Percentiles rank a stretch among this genome's conserved stretches.
phyloP scores from a whole-genome alignment of 2,329 filamentous ascomycete species.

The Monosporascus sp. region DNA sequence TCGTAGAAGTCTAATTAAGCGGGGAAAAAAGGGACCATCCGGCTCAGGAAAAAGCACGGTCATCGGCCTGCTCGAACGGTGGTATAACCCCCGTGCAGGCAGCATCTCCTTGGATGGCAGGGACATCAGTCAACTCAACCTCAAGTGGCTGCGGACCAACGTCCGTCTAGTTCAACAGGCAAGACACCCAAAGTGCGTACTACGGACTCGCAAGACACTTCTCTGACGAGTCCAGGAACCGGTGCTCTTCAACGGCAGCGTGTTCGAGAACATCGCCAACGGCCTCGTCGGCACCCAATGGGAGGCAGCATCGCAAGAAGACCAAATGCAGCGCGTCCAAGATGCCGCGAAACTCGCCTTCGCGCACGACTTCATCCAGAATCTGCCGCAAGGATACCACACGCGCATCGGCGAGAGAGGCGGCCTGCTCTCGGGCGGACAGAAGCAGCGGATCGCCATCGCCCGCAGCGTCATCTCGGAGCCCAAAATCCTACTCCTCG shows the following conservation, averaged over 20 bases:
- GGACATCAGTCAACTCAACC: conserved; percentile 28
- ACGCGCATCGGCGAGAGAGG: conserved; percentile 46
- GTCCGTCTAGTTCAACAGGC: conserved; percentile 33
- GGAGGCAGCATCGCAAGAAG: conserved; percentile 33
- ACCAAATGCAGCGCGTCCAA: conserved; percentile 38
- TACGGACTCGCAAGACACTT: too few species aligned
- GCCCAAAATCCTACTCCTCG: conserved; percentile 57
- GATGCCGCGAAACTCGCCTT: conserved; percentile 44
- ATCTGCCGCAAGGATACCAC: conserved; percentile 46
- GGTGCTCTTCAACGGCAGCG: conserved; percentile 38
- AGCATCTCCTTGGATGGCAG: conserved; percentile 32
- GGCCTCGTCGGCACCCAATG: conserved; percentile 40
- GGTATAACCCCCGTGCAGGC: conserved; percentile 31
- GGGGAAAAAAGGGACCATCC: neutral
- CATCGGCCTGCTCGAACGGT: conserved; percentile 34
- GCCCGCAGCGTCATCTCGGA: conserved; percentile 58
- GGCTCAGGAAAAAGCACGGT: conserved; percentile 24
- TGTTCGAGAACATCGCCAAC: conserved; percentile 50
- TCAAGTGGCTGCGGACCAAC: conserved; percentile 34
- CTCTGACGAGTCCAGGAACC: too few species aligned
- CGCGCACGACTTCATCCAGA: conserved; percentile 45
- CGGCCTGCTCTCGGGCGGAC: conserved; percentile 41
- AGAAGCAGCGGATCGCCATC: conserved; percentile 61
- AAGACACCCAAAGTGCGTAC: too few species aligned
- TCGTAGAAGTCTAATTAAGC: too few species aligned